These are phyloP conservation scores for Alternaria postmessia DNA, from an alignment of 2,329 filamentous ascomycete species.

Conservation along the genomic window DNA sequence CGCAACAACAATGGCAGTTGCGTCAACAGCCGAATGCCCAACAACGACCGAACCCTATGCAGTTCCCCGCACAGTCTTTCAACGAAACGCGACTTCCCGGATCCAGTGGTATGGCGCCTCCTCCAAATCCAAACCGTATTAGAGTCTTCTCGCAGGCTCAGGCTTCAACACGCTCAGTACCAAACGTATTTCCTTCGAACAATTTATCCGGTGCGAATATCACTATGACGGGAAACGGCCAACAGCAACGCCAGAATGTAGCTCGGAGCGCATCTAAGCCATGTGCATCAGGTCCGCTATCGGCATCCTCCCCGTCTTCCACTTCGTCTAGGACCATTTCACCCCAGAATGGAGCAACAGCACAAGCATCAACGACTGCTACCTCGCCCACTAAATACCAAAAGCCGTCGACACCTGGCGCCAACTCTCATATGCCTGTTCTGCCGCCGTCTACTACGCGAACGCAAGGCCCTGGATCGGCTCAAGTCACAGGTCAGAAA, in stretches of 20 bases:
- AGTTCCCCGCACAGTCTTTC: not conserved
- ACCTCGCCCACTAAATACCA: not conserved
- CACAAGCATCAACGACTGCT: not conserved
- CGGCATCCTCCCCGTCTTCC: not conserved
- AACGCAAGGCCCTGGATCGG: not conserved
- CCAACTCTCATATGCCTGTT: not conserved
- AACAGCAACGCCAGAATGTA: not conserved
- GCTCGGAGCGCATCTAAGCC: not conserved
- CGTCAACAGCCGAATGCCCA: not conserved
- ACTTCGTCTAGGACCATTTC: not conserved
- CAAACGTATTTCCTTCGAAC: not conserved
- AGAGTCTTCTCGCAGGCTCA: not conserved
- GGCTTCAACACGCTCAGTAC: not conserved
- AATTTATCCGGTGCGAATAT: not conserved
- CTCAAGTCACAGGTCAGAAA: not conserved
- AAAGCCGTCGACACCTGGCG: not conserved
- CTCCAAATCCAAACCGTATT: not conserved
- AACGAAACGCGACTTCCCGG: not conserved
- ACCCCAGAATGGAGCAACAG: not conserved
- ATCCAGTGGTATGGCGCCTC: not conserved
- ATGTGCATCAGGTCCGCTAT: not conserved
- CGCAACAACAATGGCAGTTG: not conserved
- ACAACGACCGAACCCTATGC: not conserved
- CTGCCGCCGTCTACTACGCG: not conserved
- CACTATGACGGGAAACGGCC: not conserved